Conservation (phyloP, 1,284 basidiomycete species). For the Malassezia sp. region DNA sequence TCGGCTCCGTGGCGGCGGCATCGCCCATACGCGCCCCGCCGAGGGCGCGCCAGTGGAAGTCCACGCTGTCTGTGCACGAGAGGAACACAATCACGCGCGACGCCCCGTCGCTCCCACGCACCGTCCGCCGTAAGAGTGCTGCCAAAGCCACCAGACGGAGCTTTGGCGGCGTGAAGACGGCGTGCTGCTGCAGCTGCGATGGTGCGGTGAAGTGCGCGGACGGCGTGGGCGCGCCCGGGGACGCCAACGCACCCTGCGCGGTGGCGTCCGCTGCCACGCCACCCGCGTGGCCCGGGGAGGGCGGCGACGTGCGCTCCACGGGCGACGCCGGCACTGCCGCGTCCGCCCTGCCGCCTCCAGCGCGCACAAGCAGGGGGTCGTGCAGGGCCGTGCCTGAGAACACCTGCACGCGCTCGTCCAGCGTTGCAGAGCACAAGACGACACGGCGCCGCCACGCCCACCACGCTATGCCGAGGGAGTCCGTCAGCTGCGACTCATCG, state of each 20-base stretch:
- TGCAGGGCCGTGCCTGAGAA: constrained; percentile 70
- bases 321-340: not conserved
- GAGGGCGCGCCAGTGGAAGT: constrained; percentile 88
- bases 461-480: constrained; percentile 37
- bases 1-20: constrained; percentile 6
- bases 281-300: not conserved
- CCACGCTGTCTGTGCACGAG: constrained; percentile 91
- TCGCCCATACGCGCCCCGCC: constrained; percentile 61
- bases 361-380: constrained; percentile 50
- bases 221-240: constrained; percentile 50
- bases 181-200: constrained; percentile 86
- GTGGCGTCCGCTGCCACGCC: not conserved
- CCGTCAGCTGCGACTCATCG: constrained; percentile 23
- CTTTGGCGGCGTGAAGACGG: constrained; percentile 82
- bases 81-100: constrained; percentile 78
- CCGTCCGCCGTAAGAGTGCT: constrained; percentile 59
- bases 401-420: constrained; percentile 85
- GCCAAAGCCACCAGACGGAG: constrained; percentile 80
- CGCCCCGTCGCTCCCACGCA: constrained; percentile 51
- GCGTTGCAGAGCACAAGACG: constrained; percentile 90
- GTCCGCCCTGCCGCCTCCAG: too few species aligned
- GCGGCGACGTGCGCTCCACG: too few species aligned
- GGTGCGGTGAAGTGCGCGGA: constrained; percentile 96
- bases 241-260: constrained; percentile 27
- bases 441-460: constrained; percentile 58